Base-by-base conservation (phyloP, 345 rosid species). In the Limnanthes douglasii region DNA sequence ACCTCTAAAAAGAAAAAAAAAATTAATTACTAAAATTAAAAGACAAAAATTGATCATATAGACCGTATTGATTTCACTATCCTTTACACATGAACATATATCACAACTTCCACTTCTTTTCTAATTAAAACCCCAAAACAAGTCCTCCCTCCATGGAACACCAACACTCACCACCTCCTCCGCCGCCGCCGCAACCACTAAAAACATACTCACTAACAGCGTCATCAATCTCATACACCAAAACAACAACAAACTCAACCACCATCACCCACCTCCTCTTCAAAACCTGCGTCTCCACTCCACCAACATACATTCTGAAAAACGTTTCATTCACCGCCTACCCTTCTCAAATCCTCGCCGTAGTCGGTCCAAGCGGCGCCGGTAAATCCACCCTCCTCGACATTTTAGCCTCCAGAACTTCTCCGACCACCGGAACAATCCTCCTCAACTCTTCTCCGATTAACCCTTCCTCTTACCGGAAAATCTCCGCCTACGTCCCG, bases 351-450 rank as follows among this genome's bases (percentile, higher is more conserved):
- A 83, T 88, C 61, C 88, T 88, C 4, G 97, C 97, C 64, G 39
- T 88, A 4, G 97, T 88, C 28, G 97, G 97, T 43, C 97, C 95
- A 0, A 78, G 90, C 20, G 93, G 93, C n/a, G 95, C 95, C 5
- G 97, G 95, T 16, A 88, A 88, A 53, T 88, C 97, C 24, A 78
- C 97, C 16, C 90, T 88, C 16, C 90, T 88, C 2, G 97, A 88
- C 57, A 88, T 88, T 30, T 62, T 88, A 11, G 93, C 97, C 2
- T 70, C 95, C 5, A 61, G 80, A 40, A 79, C 75, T 9, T 67
- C 95, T 3, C 83, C 97, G 3, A 57, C 93, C n/a, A 42, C 40
- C 5, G 97, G 97, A 25, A 38, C 61, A 15, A 61, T 88, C 43
- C 61, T 71, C 15, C 72, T 88, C 44, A 78, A 83, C 56, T 69